Evolutionary conservation across 129 eudicot species (phyloP).

Genomic region (Lonicera japonica): DNA sequence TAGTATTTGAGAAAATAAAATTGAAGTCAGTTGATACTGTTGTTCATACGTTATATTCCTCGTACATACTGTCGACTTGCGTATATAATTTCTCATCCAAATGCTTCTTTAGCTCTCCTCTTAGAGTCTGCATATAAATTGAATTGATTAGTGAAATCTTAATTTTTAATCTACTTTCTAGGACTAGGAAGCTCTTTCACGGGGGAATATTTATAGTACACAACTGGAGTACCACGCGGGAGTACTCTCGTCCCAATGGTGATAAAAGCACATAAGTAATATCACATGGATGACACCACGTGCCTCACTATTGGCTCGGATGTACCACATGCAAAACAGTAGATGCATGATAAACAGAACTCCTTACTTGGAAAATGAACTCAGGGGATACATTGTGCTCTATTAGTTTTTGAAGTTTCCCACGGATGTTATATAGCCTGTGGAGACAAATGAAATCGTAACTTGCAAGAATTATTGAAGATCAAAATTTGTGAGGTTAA

Average conservation of each 20-base stretch:
- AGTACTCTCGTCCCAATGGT: no score
- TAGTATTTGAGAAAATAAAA: background rate
- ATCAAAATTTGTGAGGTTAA: background rate
- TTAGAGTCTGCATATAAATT: constrained; percentile 41
- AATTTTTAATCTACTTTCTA: constrained; percentile 4
- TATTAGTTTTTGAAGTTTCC: constrained; percentile 61
- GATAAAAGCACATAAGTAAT: constrained; percentile 1
- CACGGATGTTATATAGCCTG: constrained; percentile 68
- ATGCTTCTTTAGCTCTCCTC: constrained; percentile 47
- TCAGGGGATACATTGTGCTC: constrained; percentile 77
- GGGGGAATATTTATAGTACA: no score
- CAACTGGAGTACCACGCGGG: no score
- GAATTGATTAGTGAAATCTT: constrained; percentile 16
- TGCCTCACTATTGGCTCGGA: no score
- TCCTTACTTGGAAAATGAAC: constrained; percentile 61
- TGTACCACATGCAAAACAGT: no score
- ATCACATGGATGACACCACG: no score
- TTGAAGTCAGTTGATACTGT: background rate
- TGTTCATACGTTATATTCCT: constrained; percentile 49
- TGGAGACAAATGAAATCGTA: constrained; percentile 6
- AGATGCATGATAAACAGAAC: no score
- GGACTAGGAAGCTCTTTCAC: constrained; percentile 5
- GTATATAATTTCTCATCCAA: constrained; percentile 32
- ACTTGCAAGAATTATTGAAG: background rate
- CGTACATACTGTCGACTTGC: constrained; percentile 36